These are phyloP conservation scores for Metarhizium guizhouense DNA, from an alignment of 2,329 filamentous ascomycete genomes.

Conservation along the genomic window DNA sequence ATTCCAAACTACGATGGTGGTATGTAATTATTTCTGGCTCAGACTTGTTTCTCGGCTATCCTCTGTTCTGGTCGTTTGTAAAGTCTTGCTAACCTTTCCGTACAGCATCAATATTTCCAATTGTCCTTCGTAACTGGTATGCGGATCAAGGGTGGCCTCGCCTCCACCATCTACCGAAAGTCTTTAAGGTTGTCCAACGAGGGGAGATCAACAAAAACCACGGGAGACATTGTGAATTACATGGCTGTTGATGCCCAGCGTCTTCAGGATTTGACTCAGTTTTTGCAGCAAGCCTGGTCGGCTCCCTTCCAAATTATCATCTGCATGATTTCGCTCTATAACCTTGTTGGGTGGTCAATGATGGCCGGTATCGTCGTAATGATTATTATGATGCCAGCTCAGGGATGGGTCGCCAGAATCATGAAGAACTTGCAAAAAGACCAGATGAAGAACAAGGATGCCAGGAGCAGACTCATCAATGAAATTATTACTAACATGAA, in stretches of 20 bases:
- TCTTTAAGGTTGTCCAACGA: conserved; percentile 87
- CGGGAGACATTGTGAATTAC: conserved; percentile 97
- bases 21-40: conserved; percentile 15
- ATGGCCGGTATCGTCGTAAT: conserved; percentile 90
- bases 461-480: conserved; percentile 84
- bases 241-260: conserved; percentile 98
- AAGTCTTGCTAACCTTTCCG: conserved; percentile 13
- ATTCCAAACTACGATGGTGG: conserved; percentile 75
- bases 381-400: conserved; percentile 95
- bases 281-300: conserved; percentile 91
- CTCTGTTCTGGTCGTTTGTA: neutral
- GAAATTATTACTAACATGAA: conserved; percentile 99
- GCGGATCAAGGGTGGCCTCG: conserved; percentile 87
- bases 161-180: conserved; percentile 87
- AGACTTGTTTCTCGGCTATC: neutral
- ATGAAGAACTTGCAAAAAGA: conserved; percentile 93
- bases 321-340: conserved; percentile 92
- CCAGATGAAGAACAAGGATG: conserved; percentile 99
- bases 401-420: conserved; percentile 80
- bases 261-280: conserved; percentile 89
- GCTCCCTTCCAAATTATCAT: conserved; percentile 93
- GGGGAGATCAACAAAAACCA: conserved; percentile 78
- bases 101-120: conserved; percentile 88
- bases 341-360: conserved; percentile 92
- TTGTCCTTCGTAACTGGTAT: conserved; percentile 90